Evolutionary conservation across 2,329 filamentous ascomycete genomes (phyloP).

Genomic region (Emergomyces orientalis): DNA sequence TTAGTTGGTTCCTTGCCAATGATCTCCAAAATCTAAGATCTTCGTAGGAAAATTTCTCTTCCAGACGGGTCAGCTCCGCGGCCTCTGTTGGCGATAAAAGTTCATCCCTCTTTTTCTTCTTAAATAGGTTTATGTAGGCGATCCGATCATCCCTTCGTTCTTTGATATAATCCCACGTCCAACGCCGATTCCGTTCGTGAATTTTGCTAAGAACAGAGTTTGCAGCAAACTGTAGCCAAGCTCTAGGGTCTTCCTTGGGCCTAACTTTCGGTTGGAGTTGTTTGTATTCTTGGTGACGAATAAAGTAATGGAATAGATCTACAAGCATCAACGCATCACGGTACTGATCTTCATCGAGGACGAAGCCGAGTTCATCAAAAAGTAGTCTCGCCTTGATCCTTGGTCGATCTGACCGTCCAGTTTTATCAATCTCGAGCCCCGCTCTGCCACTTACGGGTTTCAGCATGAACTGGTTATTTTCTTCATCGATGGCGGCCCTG

Average conservation of each 20-base stretch:
- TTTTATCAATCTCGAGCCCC: slow-evolving; percentile 91
- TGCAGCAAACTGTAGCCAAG: slow-evolving; percentile 87
- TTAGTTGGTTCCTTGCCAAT: slow-evolving; percentile 82
- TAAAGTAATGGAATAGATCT: slow-evolving; percentile 96
- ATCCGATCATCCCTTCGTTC: slow-evolving; percentile 84
- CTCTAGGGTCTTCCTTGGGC: slow-evolving; percentile 80
- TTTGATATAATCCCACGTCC: slow-evolving; percentile 94
- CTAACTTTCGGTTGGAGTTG: slow-evolving; percentile 75
- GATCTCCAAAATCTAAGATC: slow-evolving; percentile 97
- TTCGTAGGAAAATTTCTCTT: slow-evolving; percentile 85
- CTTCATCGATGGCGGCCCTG: slow-evolving; percentile 67
- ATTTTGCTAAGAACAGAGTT: slow-evolving; percentile 87
- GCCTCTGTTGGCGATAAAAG: slow-evolving; percentile 58
- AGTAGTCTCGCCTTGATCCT: slow-evolving; percentile 84
- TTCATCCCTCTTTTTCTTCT: slow-evolving; percentile 75
- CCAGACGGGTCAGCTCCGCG: slow-evolving; percentile 64
- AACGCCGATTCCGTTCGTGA: slow-evolving; percentile 81
- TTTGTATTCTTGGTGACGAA: slow-evolving; percentile 95
- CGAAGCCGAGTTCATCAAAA: slow-evolving; percentile 95
- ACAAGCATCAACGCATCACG: slow-evolving; percentile 96
- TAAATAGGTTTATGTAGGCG: slow-evolving; percentile 89
- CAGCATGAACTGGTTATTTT: slow-evolving; percentile 85
- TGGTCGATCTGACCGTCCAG: slow-evolving; percentile 64
- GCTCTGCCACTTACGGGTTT: slow-evolving; percentile 93
- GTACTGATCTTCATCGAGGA: slow-evolving; percentile 97